phyloP scores from a whole-genome alignment of 1,284 basidiomycete species.

The Ceratobasidium sp. region DNA sequence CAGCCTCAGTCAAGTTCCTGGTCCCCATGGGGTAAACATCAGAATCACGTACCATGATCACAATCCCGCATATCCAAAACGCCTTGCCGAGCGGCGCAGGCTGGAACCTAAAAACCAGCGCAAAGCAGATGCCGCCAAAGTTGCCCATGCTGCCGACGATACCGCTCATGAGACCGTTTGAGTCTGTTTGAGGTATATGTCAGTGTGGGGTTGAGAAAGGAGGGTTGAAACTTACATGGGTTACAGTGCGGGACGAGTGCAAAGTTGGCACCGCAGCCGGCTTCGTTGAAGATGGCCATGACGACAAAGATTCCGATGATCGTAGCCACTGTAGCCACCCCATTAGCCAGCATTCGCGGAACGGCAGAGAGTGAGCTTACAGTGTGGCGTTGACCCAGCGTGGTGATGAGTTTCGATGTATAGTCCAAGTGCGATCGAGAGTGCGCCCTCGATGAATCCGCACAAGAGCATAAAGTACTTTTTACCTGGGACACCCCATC shows the following conservation, averaged over 20 bases:
- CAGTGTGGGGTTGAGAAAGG: conserved; percentile 43
- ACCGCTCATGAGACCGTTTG: conserved; percentile 62
- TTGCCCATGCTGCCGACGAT: conserved; percentile 68
- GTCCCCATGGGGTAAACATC: no score
- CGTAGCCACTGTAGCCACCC: conserved; percentile 50
- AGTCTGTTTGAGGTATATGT: conserved; percentile 50
- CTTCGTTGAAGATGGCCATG: conserved; percentile 61
- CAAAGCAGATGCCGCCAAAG: conserved; percentile 66
- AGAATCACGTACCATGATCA: conserved; percentile 51
- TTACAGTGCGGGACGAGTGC: conserved; percentile 68
- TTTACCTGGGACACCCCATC: conserved; percentile 65
- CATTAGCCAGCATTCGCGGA: not conserved
- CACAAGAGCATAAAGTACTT: conserved; percentile 65
- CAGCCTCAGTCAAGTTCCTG: no score
- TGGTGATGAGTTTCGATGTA: conserved; percentile 60
- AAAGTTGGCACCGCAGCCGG: conserved; percentile 68
- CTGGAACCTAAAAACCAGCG: conserved; percentile 66
- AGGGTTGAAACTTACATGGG: conserved; percentile 56
- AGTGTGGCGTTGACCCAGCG: conserved; percentile 49
- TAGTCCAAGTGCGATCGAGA: conserved; percentile 63
- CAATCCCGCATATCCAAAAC: conserved; percentile 63
- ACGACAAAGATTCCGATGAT: conserved; percentile 56
- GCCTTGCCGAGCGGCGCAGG: conserved; percentile 59
- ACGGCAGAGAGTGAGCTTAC: conserved; percentile 34
- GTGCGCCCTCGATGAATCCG: conserved; percentile 63